A percentile compares a stretch with the other conserved stretches of the same genome.
Conservation (phyloP, 805 yeast species). For the Peterozyma xylosa region DNA sequence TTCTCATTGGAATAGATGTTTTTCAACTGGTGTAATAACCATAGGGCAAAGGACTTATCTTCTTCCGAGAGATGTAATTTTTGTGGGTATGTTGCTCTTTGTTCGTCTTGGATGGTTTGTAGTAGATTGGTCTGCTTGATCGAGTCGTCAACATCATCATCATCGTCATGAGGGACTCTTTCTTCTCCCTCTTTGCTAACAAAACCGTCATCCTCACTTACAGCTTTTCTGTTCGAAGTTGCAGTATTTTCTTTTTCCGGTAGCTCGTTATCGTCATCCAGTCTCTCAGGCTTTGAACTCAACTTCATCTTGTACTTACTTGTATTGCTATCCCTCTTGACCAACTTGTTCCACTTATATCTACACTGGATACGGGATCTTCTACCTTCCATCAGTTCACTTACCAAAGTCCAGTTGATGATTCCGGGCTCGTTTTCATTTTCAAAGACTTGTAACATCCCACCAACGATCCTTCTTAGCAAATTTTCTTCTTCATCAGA, state of each 20-base stretch:
- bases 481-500: slow-evolving; percentile 58
- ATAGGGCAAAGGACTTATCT: neutral
- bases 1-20: slow-evolving; percentile 1
- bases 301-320: slow-evolving; percentile 21
- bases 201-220: too few relatives aligned
- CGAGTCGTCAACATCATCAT: neutral
- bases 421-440: slow-evolving; percentile 25
- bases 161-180: neutral
- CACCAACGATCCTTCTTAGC: slow-evolving; percentile 46
- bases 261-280: neutral
- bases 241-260: neutral
- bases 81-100: neutral
- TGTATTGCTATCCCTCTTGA: slow-evolving; percentile 46
- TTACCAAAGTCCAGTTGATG: slow-evolving; percentile 87
- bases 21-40: slow-evolving; percentile 7
- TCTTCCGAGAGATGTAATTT: neutral
- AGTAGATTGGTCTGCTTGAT: neutral
- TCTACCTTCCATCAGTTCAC: slow-evolving; percentile 83
- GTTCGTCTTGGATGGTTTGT: neutral
- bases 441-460: slow-evolving; percentile 25
- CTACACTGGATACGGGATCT: slow-evolving; percentile 92
- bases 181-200: too few relatives aligned
- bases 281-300: neutral
- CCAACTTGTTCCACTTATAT: slow-evolving; percentile 86
- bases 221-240: neutral